Evolutionary conservation across 1,139 yeast genomes (phyloP), one percentile per base, ranked within the genome.

Genomic region (Magnusiomyces suaveolens): DNA sequence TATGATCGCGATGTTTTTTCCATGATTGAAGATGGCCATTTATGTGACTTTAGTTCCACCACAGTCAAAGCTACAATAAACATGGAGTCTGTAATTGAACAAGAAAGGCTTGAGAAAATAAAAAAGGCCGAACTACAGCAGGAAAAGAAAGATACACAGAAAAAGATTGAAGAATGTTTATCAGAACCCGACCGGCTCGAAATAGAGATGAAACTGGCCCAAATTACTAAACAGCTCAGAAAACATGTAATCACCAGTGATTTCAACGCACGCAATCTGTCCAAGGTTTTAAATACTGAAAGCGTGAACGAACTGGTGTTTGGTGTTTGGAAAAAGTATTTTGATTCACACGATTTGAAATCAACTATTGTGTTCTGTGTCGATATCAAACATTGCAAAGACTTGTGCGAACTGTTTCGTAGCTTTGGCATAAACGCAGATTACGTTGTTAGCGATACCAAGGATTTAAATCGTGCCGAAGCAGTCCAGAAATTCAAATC

Each of bases 291-390:
- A 63, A 83, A 84, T 61, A 76, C 78, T 0, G 69, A 72, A 0
- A 75, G 74, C 33, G 74, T 77, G 41, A 85, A 83, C 61, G 72
- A 78, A 16, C 69, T 83, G 12, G 79, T 85, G 1, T 73, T 83
- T 1, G 69, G 78, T 43, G 75, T 94, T 0, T 90, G 86, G 71
- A 59, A 74, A 10, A 72, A 76, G 49, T 68, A 81, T 60, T 59
- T 33, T 54, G 60, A 24, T 58, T 43, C 38, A 24, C 46, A 41
- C 56, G 10, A 20, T 25, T 16, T 74, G 82, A 79, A 78, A 60
- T 81, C 90, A 0, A 82, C 96, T 0, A 69, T 92, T 50, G 73
- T 88, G 2, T 92, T 92, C 66, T 87, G 95, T 58, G 88, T 85
- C 3, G 84, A 84, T 65, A 75, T 87, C 16, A 70, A 72, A 0